Conservation (phyloP, 1,139 yeast genomes). For the Protomyces gravidus region DNA sequence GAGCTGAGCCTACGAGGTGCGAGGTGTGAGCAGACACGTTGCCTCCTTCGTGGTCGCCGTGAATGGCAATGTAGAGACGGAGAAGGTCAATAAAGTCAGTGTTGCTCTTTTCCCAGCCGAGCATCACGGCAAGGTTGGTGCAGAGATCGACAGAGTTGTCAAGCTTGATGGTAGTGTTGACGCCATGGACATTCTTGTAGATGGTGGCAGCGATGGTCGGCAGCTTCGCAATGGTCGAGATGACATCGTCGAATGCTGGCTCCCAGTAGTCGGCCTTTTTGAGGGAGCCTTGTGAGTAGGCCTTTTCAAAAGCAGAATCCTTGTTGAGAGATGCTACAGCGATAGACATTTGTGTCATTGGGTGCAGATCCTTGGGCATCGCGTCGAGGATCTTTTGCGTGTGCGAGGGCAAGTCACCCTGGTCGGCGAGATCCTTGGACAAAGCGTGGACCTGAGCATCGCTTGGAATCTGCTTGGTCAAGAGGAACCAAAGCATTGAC, state of each 20-base stretch:
- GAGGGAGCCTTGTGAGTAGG: slow-evolving; percentile 72
- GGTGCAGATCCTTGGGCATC: slow-evolving; percentile 83
- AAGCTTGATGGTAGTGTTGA: slow-evolving; percentile 48
- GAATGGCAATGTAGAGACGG: slow-evolving; percentile 93
- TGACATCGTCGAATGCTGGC: slow-evolving; percentile 61
- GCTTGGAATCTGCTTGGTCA: slow-evolving; percentile 66
- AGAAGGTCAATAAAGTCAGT: slow-evolving; percentile 77
- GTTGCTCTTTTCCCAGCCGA: slow-evolving; percentile 75
- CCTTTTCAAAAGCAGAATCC: slow-evolving; percentile 84
- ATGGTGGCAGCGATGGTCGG: slow-evolving; percentile 64
- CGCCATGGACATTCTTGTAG: slow-evolving; percentile 64
- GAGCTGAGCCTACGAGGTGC: slow-evolving; percentile 89
- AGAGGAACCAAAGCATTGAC: slow-evolving; percentile 81
- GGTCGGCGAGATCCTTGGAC: slow-evolving; percentile 77
- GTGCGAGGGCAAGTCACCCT: slow-evolving; percentile 77
- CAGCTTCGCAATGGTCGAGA: slow-evolving; percentile 61
- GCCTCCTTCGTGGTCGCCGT: slow-evolving; percentile 99
- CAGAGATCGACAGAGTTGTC: slow-evolving; percentile 73
- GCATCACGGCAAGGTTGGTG: slow-evolving; percentile 80
- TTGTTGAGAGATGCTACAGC: slow-evolving; percentile 89
- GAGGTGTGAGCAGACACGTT: slow-evolving; percentile 98
- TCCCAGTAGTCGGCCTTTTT: slow-evolving; percentile 54
- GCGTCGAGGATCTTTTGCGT: slow-evolving; percentile 76
- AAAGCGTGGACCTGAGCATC: slow-evolving; percentile 68
- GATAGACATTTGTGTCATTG: slow-evolving; percentile 95